Percentiles rank a stretch among this genome's conserved stretches.
phyloP scores from a whole-genome alignment of 2,329 filamentous ascomycete genomes.

The Colletotrichum siamense region DNA sequence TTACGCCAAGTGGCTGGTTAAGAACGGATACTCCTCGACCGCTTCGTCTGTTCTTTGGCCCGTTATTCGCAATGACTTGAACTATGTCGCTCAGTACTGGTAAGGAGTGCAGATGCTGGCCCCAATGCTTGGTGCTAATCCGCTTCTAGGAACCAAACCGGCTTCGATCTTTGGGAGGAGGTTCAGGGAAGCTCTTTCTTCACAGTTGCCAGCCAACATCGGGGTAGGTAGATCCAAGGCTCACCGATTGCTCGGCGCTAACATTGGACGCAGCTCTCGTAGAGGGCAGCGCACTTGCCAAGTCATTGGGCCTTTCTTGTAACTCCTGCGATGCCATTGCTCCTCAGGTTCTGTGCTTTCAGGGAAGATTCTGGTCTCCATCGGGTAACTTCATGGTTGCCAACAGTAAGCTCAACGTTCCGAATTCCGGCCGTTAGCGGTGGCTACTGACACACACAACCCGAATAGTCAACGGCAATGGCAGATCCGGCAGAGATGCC shows the following conservation, averaged over 20 bases:
- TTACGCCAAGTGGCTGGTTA: constrained; percentile 75
- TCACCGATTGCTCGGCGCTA: background rate
- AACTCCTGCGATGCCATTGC: constrained; percentile 67
- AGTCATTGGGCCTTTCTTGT: constrained; percentile 65
- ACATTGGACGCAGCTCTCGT: constrained; percentile 52
- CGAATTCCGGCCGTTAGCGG: background rate
- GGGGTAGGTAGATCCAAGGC: constrained; percentile 50
- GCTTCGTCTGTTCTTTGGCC: constrained; percentile 71
- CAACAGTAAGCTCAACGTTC: constrained; percentile 57
- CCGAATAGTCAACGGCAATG: constrained; percentile 55
- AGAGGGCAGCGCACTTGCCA: constrained; percentile 71
- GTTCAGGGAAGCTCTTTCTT: constrained; percentile 81
- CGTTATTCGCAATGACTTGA: constrained; percentile 76
- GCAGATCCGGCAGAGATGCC: constrained; percentile 72
- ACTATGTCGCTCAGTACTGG: constrained; percentile 78
- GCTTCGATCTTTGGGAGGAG: constrained; percentile 87
- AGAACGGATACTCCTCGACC: constrained; percentile 66
- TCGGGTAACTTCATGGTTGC: constrained; percentile 64
- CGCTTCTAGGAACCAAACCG: constrained; percentile 53
- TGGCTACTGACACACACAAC: background rate
- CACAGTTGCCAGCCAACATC: constrained; percentile 72
- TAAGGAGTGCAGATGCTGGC: constrained; percentile 23
- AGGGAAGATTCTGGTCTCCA: constrained; percentile 75
- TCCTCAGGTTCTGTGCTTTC: constrained; percentile 74
- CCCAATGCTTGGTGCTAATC: background rate